Base-by-base conservation (phyloP, 208 protist species). In the Naegleria fowleri region DNA sequence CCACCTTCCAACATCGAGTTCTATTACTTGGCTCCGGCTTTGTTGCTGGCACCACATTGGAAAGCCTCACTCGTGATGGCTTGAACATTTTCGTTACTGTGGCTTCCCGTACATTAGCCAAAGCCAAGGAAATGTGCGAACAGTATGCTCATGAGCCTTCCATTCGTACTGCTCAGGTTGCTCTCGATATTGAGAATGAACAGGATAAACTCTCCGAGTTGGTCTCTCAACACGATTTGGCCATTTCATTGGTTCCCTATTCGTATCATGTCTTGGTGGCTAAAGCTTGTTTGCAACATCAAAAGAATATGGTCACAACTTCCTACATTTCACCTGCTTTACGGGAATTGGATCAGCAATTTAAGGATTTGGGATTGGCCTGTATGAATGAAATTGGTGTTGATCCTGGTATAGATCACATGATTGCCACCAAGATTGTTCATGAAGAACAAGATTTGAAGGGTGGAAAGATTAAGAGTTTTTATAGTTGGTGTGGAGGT, bases 401-500 rank as follows among this genome's bases (percentile, higher is more conserved):
- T 3, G 96, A 97, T 88, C 96, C 96, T 67, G 96, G 96, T 59
- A 95, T 95, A 41, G 96, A 97, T 92, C 96, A 97, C 92, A 83
- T 38, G 0, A 79, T 38, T 79, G 92, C 92, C 3, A 51, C 67
- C 25, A 90, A 93, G 29, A 89, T 95, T 51, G 95, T 96, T 90
- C 90, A 95, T 91, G 88, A 94, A 41, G 94, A 93, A 36, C 92
- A 94, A 33, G 90, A 43, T 67, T 67, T 67, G 67, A 83, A 94
- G 39, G 95, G 94, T 48, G 93, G 93, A 38, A 93, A 93, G 22
- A 88, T 95, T 88, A 51, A 90, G 36, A 86, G 40, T n/a, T 95
- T 95, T 86, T 86, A 43, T 22, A 91, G 83, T 33, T 95, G 91
- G 92, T 96, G 95, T 90, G 96, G 96, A 88, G 96, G 96, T 55